Evolutionary conservation across 805 yeast species (phyloP), one percentile per base, ranked within the genome.

Genomic region (Debaryomyces maramus): DNA sequence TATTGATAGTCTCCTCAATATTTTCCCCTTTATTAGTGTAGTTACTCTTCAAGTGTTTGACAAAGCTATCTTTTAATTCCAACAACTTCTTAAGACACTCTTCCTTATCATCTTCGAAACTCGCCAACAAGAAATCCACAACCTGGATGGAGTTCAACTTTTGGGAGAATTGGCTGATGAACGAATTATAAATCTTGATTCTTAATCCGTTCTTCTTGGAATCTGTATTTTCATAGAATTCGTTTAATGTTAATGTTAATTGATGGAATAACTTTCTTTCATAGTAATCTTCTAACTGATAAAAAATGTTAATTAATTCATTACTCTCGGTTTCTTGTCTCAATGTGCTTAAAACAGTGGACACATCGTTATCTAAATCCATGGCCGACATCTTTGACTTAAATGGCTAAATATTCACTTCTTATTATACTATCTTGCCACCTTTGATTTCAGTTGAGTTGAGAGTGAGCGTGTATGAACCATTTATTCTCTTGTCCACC

Each of bases 211-310:
- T 63, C 0, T 76, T 66, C 26, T 60, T 63, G 10, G 85, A 72
- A 19, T 70, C 70, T 6, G 78, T 73, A 40, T 73, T 70, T 31
- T 67, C 68, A 66, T 79, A 91, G 56, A 90, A 77, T 46, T 73
- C 75, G 24, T 68, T 69, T 41, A 93, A 69, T 5, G 78, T 64
- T 45, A 78, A 77, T 2, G 97, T 87, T 58, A 93, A 75, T 70
- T 93, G 98, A 67, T 85, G 95, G 97, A 97, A 93, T 59, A 91
- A 75, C 62, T 88, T 89, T 51, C 96, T 74, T 56, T 89, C 96
- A 65, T 88, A 85, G 41, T 73, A 71, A 53, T 88, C 96, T 56
- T 90, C 97, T 58, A 91, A 76, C 38, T 78, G 76, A 56, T 78
- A 82, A 52, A 85, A 75, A 6, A 73, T 60, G 20, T 80, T 77